These are phyloP conservation scores for Neolentinus lepideus DNA, from an alignment of 1,284 basidiomycete genomes.

Conservation along the genomic window DNA sequence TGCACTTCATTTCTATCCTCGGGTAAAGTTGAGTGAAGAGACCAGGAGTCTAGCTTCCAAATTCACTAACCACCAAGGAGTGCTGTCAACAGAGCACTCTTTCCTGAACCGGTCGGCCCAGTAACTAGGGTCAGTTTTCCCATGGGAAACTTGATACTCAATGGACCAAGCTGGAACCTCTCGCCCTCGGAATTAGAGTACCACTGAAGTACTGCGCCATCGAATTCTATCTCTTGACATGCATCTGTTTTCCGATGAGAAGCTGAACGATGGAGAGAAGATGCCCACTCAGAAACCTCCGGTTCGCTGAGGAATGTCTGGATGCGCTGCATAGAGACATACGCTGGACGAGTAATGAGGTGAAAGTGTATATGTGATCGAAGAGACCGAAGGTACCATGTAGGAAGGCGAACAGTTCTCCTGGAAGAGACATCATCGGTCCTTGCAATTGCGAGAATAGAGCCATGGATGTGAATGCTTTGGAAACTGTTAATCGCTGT, in stretches of 20 bases:
- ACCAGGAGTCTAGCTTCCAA: not conserved
- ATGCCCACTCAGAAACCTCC: slow-evolving; percentile 64
- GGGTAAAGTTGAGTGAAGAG: slow-evolving; percentile 2
- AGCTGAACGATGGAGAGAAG: slow-evolving; percentile 33
- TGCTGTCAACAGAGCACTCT: slow-evolving; percentile 65
- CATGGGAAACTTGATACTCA: slow-evolving; percentile 52
- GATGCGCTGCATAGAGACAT: slow-evolving; percentile 67
- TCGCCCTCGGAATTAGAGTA: slow-evolving; percentile 23
- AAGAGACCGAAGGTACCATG: slow-evolving; percentile 32
- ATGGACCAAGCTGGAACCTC: slow-evolving; percentile 46
- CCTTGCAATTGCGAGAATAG: slow-evolving; percentile 58
- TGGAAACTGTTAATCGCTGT: slow-evolving; percentile 54
- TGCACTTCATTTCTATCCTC: slow-evolving; percentile 58
- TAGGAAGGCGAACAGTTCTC: slow-evolving; percentile 55
- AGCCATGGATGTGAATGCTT: slow-evolving; percentile 62
- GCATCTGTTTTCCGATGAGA: not conserved
- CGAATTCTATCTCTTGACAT: slow-evolving; percentile 38
- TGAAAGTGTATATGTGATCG: not conserved
- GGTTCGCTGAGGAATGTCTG: slow-evolving; percentile 53
- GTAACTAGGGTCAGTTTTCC: slow-evolving; percentile 60
- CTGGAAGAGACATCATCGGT: slow-evolving; percentile 57
- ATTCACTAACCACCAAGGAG: slow-evolving; percentile 48
- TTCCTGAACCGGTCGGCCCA: slow-evolving; percentile 76
- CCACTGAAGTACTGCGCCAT: slow-evolving; percentile 52
- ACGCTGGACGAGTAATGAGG: slow-evolving; percentile 31